These are phyloP conservation scores for Citropsis articulata DNA, from an alignment of 345 rosid genomes.

Conservation along the genomic window DNA sequence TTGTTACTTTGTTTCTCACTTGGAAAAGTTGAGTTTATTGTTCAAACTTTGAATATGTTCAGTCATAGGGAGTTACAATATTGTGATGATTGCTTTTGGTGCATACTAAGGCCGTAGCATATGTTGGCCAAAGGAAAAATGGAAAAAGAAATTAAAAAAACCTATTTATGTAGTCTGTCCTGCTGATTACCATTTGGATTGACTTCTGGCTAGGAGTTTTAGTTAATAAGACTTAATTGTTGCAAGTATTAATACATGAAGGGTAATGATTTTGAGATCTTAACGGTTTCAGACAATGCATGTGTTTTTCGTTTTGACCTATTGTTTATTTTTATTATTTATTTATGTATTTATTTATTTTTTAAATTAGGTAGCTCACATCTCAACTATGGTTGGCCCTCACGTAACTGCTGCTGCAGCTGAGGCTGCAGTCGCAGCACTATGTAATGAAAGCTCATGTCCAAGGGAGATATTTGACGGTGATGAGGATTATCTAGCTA, in stretches of 20 bases:
- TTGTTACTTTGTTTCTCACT: not conserved
- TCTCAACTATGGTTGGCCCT: slow-evolving; percentile 64
- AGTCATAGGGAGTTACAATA: not conserved
- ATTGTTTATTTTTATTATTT: not conserved
- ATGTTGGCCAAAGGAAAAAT: not conserved
- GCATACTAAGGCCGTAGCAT: not conserved
- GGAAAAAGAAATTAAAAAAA: not conserved
- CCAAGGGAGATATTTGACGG: slow-evolving; percentile 66
- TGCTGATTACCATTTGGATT: not conserved
- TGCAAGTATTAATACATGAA: not conserved
- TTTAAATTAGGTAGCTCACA: slow-evolving; percentile 47
- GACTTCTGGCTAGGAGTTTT: not conserved
- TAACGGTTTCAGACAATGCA: not conserved
- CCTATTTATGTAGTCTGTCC: not conserved
- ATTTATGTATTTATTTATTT: no score
- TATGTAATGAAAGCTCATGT: slow-evolving; percentile 73
- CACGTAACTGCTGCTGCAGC: slow-evolving; percentile 72
- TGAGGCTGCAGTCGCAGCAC: slow-evolving; percentile 71
- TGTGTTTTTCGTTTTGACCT: not conserved
- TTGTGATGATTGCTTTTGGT: not conserved
- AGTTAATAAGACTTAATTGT: not conserved
- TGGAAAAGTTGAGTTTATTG: not conserved
- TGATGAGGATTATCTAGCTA: slow-evolving; percentile 25
- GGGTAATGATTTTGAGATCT: not conserved
- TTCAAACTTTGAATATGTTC: not conserved